These are phyloP conservation scores for Poterioochromonas sp. DNA, from an alignment of 352 stramenopile genomes.

Conservation along the genomic window DNA sequence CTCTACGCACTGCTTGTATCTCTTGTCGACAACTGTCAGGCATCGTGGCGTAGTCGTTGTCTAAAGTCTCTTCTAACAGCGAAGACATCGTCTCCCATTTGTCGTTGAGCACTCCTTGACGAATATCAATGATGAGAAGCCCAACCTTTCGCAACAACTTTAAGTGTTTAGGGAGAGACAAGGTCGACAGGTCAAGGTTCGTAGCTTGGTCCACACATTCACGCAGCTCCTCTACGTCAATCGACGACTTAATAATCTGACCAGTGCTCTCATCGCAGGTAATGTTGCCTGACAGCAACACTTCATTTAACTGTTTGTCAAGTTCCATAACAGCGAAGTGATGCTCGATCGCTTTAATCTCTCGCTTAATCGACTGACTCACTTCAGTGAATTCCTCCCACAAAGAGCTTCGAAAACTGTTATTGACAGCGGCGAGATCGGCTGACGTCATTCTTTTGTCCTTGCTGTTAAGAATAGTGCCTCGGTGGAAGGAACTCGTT, in stretches of 20 bases:
- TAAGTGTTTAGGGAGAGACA: background rate
- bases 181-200: background rate
- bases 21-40: constrained; percentile 1
- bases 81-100: background rate
- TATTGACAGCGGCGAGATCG: background rate
- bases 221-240: background rate
- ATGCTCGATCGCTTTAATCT: background rate
- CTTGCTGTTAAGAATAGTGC: too few species aligned
- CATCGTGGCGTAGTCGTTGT: too few species aligned
- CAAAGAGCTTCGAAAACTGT: background rate
- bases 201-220: background rate
- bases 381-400: constrained; percentile 8
- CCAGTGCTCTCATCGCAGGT: background rate
- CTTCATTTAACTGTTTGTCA: background rate
- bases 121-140: background rate
- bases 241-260: background rate
- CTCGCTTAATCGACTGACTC: background rate
- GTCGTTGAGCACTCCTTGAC: background rate
- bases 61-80: background rate
- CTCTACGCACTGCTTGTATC: background rate
- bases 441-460: too few species aligned
- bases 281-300: background rate
- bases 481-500: too few species aligned
- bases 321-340: background rate
- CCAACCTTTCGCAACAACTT: background rate